These are phyloP conservation scores for Aspergillus viridinutans DNA, from an alignment of 2,329 filamentous ascomycete species.

Conservation along the genomic window DNA sequence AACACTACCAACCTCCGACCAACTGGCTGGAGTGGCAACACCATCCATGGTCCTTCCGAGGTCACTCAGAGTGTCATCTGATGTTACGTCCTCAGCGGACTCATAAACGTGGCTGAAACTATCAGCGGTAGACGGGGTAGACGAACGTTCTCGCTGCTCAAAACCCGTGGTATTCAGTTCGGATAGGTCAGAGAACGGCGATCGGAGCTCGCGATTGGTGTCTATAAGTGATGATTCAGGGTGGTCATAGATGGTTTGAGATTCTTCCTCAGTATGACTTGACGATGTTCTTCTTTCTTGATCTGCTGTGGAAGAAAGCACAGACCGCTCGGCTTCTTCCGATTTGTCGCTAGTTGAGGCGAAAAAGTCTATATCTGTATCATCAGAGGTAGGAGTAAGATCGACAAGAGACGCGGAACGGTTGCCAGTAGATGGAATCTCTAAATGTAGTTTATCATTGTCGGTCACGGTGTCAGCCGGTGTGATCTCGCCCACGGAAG, in stretches of 20 bases:
- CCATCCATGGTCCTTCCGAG: slow-evolving; percentile 30
- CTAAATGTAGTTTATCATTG: slow-evolving; percentile 22
- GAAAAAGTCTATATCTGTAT: slow-evolving; percentile 17
- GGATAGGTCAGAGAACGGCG: slow-evolving; percentile 20
- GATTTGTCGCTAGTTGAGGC: slow-evolving; percentile 7
- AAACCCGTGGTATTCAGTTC: slow-evolving; percentile 8
- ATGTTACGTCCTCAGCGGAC: slow-evolving; percentile 26
- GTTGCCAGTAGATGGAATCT: slow-evolving; percentile 34
- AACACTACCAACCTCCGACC: slow-evolving; percentile 44
- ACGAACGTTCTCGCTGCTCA: slow-evolving; percentile 24
- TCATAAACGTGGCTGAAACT: slow-evolving; percentile 37
- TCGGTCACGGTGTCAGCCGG: slow-evolving; percentile 13
- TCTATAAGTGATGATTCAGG: slow-evolving; percentile 20
- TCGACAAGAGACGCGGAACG: slow-evolving; percentile 42
- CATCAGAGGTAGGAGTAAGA: slow-evolving; percentile 45
- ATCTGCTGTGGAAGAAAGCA: neutral
- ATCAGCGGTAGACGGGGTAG: slow-evolving; percentile 34
- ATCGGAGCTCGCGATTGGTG: slow-evolving; percentile 13
- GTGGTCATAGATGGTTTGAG: slow-evolving; percentile 32
- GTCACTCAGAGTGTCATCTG: slow-evolving; percentile 39
- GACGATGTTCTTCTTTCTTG: slow-evolving; percentile 8
- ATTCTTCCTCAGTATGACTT: slow-evolving; percentile 32
- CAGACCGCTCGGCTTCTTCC: neutral
- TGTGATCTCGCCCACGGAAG: slow-evolving; percentile 8
- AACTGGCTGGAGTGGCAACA: slow-evolving; percentile 37